These are phyloP conservation scores for Chytriomyces hyalinus DNA, from an alignment of 192 early-diverging fungal species.

Conservation along the genomic window DNA sequence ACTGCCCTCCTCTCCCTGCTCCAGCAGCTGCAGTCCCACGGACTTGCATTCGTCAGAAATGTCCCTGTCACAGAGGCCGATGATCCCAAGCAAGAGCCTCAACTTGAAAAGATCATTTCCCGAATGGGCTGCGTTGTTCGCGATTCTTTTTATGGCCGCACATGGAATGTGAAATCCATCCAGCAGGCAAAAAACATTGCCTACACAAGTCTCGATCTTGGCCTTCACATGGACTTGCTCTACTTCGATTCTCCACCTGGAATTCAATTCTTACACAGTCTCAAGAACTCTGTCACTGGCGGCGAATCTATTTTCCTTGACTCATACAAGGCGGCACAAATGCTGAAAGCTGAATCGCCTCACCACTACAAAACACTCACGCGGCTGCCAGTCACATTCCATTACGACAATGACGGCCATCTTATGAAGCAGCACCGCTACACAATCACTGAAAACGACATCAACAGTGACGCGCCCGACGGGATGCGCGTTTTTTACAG, in stretches of 20 bases:
- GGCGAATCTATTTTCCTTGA: conserved; percentile 79
- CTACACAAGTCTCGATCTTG: conserved; percentile 78
- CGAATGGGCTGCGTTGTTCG: conserved; percentile 68
- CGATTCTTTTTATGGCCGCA: conserved; percentile 77
- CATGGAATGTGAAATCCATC: conserved; percentile 79
- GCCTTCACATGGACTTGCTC: conserved; percentile 88
- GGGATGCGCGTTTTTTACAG: conserved; percentile 69
- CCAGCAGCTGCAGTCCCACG: conserved; percentile 66
- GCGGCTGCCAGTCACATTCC: conserved; percentile 73
- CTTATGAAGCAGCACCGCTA: conserved; percentile 73
- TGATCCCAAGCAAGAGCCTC: background rate
- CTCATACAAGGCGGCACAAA: conserved; percentile 69
- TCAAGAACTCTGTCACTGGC: conserved; percentile 76
- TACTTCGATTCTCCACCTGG: conserved; percentile 83
- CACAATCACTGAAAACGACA: conserved; percentile 60
- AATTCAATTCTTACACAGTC: conserved; percentile 76
- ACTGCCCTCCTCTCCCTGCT: conserved; percentile 60
- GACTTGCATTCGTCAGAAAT: conserved; percentile 69
- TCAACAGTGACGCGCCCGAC: conserved; percentile 44
- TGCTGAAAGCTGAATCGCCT: conserved; percentile 60
- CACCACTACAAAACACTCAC: conserved; percentile 65
- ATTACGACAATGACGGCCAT: conserved; percentile 80
- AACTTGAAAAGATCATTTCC: conserved; percentile 64
- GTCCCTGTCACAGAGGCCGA: conserved; percentile 62
- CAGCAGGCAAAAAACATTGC: conserved; percentile 83